phyloP scores from a whole-genome alignment of 129 eudicot genomes.

The Gnaphalium uliginosum region DNA sequence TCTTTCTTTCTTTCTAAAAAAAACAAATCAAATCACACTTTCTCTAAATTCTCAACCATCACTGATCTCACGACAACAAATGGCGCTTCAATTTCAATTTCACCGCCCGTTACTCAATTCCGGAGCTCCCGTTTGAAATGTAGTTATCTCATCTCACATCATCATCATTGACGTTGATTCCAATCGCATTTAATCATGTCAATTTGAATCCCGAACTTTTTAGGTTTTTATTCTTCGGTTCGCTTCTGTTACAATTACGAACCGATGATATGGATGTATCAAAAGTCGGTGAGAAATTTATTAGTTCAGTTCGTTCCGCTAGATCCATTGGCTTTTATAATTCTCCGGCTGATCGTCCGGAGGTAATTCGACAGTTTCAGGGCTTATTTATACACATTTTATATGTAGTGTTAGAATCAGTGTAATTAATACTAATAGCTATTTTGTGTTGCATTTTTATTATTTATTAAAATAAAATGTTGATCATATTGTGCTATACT shows the following conservation, averaged over 20 bases:
- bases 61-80: constrained; percentile 27
- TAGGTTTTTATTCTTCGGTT: constrained; percentile 56
- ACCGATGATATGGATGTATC: constrained; percentile 80
- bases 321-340: constrained; percentile 67
- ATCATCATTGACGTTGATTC: constrained; percentile 51
- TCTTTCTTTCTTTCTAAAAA: not conserved
- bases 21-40: not conserved
- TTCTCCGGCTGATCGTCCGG: constrained; percentile 73
- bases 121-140: constrained; percentile 56
- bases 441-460: not conserved
- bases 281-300: constrained; percentile 83
- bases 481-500: not conserved
- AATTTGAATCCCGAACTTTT: constrained; percentile 43
- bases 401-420: not conserved
- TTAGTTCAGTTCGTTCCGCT: constrained; percentile 90
- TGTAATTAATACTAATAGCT: not conserved
- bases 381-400: constrained; percentile 17
- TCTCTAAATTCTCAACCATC: constrained; percentile 20
- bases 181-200: constrained; percentile 52
- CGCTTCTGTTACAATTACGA: constrained; percentile 44
- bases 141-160: constrained; percentile 35
- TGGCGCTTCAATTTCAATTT: constrained; percentile 30
- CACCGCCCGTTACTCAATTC: constrained; percentile 3
- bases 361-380: constrained; percentile 39
- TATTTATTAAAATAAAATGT: too few species aligned